Base-by-base conservation (phyloP, 1,139 yeast species). In the Zygoascus meyerae region DNA sequence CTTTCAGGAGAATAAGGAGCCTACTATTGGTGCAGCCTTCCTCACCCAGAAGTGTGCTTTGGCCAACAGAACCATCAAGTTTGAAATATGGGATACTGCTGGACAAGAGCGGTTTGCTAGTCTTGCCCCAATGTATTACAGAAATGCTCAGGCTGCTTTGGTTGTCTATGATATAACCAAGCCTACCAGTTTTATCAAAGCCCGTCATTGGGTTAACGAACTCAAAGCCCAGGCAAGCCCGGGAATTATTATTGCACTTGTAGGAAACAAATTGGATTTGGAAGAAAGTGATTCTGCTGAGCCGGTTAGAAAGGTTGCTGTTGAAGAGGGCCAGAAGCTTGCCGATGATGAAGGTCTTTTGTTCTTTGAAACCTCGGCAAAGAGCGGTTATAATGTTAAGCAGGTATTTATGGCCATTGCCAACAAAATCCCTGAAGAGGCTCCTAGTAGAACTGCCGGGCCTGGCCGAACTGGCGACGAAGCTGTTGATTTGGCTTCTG, bases 181-280 rank as follows among this genome's bases (percentile, higher is more conserved):
- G 64, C 97, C 97, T 1, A 95, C 95, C n/a, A 84, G 95, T 16
- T 90, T 92, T 60, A 86, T 92, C 61, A 90, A 92, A 67, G 98
- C 97, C n/a, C 83, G 97, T 60, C 97, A 90, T 67, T 92, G 98
- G 98, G 97, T 92, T 50, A 87, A 87, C 62, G 97, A 92, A 65
- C 75, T 92, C 57, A 95, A 87, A 61, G 96, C 94, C 57, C 97
- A 90, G 68, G 97, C 97, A 17, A 75, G 85, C 30, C 87, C 87
- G 55, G 90, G 84, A 57, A 92, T 92, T 53, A 80, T 89, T 48
- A 90, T 92, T 64, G 97, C 97, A 2, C 73, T 92, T 40, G 95
- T 90, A 32, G 98, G 97, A 30, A 92, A 92, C 71, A 89, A 92
- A 68, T 77, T 78, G 53, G 98, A 92, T 69, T 72, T 92, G 45